Conservation (phyloP, 176 grass and related monocot genomes). For the Tuctoria greenei region DNA sequence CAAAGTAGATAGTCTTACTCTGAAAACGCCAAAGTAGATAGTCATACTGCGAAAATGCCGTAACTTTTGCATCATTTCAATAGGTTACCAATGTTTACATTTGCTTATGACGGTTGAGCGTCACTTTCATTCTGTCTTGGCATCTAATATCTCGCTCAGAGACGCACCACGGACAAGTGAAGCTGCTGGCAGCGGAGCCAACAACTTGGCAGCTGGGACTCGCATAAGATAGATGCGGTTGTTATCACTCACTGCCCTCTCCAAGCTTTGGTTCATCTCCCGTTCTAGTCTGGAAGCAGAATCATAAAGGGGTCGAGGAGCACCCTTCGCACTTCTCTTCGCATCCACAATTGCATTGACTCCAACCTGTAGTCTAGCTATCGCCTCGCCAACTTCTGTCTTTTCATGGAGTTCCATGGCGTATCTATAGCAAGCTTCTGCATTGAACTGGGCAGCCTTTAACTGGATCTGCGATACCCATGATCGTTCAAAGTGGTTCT, state of each 20-base stretch:
- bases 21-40: background rate
- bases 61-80: background rate
- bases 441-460: slow-evolving; percentile 59
- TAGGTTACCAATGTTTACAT: background rate
- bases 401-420: slow-evolving; percentile 60
- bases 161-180: slow-evolving; percentile 48
- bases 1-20: slow-evolving; percentile 3
- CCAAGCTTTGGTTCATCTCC: slow-evolving; percentile 50
- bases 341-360: slow-evolving; percentile 47
- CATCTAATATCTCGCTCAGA: slow-evolving; percentile 36
- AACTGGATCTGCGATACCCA: slow-evolving; percentile 77
- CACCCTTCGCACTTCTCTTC: slow-evolving; percentile 52
- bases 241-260: slow-evolving; percentile 58
- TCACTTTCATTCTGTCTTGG: slow-evolving; percentile 36
- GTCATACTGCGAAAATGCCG: background rate
- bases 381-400: slow-evolving; percentile 74
- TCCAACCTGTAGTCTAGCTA: slow-evolving; percentile 54
- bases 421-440: slow-evolving; percentile 60
- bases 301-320: slow-evolving; percentile 47
- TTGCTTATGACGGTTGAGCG: background rate
- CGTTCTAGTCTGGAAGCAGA: slow-evolving; percentile 46
- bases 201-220: slow-evolving; percentile 34
- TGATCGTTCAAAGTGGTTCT: slow-evolving; percentile 67
- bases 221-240: slow-evolving; percentile 55
- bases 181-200: slow-evolving; percentile 49